phyloP scores from a whole-genome alignment of 306 rosid genomes.

The Quercus cerris region DNA sequence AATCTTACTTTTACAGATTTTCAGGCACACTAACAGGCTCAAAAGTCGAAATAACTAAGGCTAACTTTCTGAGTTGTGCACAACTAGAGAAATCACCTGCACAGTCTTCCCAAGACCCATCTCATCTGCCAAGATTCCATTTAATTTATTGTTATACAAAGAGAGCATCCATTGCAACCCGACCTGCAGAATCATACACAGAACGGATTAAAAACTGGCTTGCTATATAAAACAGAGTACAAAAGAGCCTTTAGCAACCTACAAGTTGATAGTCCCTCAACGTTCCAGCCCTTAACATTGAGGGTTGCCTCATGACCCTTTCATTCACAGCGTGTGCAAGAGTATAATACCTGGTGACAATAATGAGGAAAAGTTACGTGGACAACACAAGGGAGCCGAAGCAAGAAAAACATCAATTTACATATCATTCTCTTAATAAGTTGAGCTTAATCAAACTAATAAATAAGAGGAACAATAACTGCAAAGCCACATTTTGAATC shows the following conservation, averaged over 20 bases:
- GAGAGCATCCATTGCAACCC: slow-evolving; percentile 99
- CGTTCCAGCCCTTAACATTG: slow-evolving; percentile 89
- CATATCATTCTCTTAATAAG: background rate
- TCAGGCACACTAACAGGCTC: slow-evolving; percentile 5
- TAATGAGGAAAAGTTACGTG: background rate
- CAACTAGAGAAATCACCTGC: slow-evolving; percentile 56
- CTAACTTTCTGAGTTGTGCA: background rate
- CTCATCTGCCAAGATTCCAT: slow-evolving; percentile 98
- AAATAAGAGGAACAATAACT: background rate
- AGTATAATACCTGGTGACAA: slow-evolving; percentile 72
- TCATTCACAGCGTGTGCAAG: slow-evolving; percentile 99
- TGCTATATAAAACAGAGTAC: background rate
- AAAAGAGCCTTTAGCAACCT: slow-evolving; percentile 37
- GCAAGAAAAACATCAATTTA: slow-evolving; percentile 13
- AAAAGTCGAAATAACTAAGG: background rate
- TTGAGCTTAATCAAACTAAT: background rate
- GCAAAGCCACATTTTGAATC: background rate
- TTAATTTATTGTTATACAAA: slow-evolving; percentile 91
- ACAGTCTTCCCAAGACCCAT: slow-evolving; percentile 99
- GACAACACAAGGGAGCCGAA: background rate
- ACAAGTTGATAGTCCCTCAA: slow-evolving; percentile 98
- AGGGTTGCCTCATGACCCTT: slow-evolving; percentile 80
- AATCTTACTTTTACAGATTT: slow-evolving; percentile 3
- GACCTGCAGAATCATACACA: slow-evolving; percentile 54
- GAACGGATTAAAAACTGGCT: background rate